These are phyloP conservation scores for Eimeria praecox DNA, from an alignment of 169 alveolate genomes.

Conservation along the genomic window DNA sequence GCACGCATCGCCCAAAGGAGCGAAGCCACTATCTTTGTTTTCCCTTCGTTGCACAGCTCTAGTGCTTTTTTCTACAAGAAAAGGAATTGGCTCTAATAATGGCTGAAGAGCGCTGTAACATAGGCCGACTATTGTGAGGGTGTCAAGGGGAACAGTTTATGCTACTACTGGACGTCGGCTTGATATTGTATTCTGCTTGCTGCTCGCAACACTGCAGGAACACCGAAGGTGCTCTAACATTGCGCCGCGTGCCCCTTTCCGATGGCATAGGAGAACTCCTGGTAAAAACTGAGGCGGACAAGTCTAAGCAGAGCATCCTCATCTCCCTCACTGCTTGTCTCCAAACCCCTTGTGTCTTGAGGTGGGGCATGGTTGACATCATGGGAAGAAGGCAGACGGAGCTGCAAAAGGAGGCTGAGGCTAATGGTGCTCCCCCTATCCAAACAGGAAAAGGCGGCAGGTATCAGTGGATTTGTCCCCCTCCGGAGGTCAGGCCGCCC, in stretches of 20 bases:
- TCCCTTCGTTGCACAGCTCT: neutral
- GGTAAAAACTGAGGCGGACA: constrained; percentile 61
- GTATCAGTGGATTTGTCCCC: constrained; percentile 77
- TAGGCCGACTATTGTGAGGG: neutral
- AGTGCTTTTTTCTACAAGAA: neutral
- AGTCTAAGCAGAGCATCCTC: constrained; percentile 34
- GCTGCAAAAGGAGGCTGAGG: constrained; percentile 42
- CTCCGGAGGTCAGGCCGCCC: constrained; percentile 69
- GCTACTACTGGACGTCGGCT: neutral
- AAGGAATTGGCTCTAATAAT: neutral
- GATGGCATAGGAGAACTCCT: constrained; percentile 53
- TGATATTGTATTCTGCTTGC: neutral
- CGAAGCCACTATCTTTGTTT: neutral
- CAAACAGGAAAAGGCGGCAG: constrained; percentile 68
- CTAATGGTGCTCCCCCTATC: constrained; percentile 17
- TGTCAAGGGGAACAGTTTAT: neutral
- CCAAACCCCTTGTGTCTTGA: constrained; percentile 67
- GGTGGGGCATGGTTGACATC: constrained; percentile 80
- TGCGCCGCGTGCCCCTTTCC: constrained; percentile 72
- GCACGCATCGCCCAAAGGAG: neutral
- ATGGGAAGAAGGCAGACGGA: constrained; percentile 80
- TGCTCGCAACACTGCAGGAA: constrained; percentile 21
- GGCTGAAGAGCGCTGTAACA: neutral
- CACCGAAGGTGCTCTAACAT: neutral
- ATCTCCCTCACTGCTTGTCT: constrained; percentile 68